Base-by-base conservation (phyloP, 208 protist species). In the Leptomonas seymouri region DNA sequence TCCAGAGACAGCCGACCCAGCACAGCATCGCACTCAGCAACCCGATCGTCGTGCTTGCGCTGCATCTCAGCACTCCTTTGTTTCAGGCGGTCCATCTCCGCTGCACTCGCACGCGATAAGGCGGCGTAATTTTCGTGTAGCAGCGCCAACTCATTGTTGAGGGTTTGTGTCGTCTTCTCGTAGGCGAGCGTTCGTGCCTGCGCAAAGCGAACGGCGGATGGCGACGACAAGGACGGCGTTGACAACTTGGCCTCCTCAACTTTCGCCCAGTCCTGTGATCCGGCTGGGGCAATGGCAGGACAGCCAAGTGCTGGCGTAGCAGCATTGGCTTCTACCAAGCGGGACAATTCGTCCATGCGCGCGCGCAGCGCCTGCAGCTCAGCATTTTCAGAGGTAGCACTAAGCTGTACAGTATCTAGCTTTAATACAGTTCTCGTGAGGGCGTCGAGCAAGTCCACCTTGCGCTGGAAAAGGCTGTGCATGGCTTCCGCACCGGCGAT, bases 1-100 rank as follows among this genome's bases (percentile, higher is more conserved):
- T 94, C 89, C 4, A 80, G 59, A 21, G 86, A 82, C 0, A 94
- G 44, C 6, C 83, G 67, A 20, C 74, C 61, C 18, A 94, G 63
- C 45, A 89, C 82, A 0, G 76, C 61, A 64, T 94, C 81, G 54
- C 78, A 87, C 48, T 94, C 89, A 15, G 82, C 69, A 8, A 87
- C 61, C 54, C 85, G 74, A 25, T 71, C 58, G 12, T 71, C 62
- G 48, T 78, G 70, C 31, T 53, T 65, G 36, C 39, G 53, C 41
- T 77, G 57, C 27, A 20, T n/a, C 11, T 73, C 71, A 1, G 9
- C 7, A 14, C 53, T 55, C 8, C 49, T 39, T 16, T 66, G 53
- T 50, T 67, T 56, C 23, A 72, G 27, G 39, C 41, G 34, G 4
- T 78, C 59, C 25, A 59, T 39, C 14, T 72, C 65, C 4, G 45